Percentiles rank a stretch among this genome's conserved stretches.
Evolutionary conservation across 768 basidiomycete genomes (phyloP).

Genomic region (Dacryopinax spathularia): DNA sequence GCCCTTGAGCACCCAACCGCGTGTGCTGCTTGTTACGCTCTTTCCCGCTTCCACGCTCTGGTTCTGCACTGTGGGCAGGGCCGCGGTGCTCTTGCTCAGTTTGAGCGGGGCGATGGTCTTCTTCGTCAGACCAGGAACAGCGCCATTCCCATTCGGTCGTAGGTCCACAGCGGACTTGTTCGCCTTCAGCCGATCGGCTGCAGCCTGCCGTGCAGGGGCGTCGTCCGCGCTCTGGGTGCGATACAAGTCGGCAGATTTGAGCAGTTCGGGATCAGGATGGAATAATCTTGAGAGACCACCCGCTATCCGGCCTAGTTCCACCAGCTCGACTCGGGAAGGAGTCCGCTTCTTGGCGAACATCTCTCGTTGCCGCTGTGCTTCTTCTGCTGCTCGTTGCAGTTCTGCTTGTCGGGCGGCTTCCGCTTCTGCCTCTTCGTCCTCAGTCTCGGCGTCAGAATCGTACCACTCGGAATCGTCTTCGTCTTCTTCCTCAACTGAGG

Average conservation of each 20-base stretch:
- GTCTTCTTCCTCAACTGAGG: neutral
- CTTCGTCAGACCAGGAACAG: neutral
- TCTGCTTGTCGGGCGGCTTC: neutral
- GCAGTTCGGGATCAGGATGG: constrained; percentile 51
- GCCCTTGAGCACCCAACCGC: constrained; percentile 11
- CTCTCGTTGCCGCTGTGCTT: constrained; percentile 50
- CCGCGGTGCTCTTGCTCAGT: constrained; percentile 44
- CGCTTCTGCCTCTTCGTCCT: neutral
- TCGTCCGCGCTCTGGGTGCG: constrained; percentile 36
- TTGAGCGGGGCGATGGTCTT: constrained; percentile 24
- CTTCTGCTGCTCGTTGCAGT: constrained; percentile 34
- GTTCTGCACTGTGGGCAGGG: constrained; percentile 30
- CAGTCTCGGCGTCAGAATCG: neutral
- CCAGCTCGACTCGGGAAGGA: constrained; percentile 22
- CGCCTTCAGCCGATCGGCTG: constrained; percentile 17
- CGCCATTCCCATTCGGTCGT: neutral
- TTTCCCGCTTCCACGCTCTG: neutral
- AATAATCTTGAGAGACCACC: constrained; percentile 47
- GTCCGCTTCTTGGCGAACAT: constrained; percentile 29
- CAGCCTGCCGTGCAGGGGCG: constrained; percentile 22
- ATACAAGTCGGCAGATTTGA: constrained; percentile 48
- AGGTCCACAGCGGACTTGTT: constrained; percentile 15
- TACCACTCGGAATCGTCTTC: neutral
- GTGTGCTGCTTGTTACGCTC: constrained; percentile 8
- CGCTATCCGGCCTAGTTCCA: constrained; percentile 41